A percentile compares a stretch with the other conserved stretches of the same genome.
These are phyloP conservation scores for Xylaria sp. DNA, from an alignment of 2,329 filamentous ascomycete genomes.

Conservation along the genomic window DNA sequence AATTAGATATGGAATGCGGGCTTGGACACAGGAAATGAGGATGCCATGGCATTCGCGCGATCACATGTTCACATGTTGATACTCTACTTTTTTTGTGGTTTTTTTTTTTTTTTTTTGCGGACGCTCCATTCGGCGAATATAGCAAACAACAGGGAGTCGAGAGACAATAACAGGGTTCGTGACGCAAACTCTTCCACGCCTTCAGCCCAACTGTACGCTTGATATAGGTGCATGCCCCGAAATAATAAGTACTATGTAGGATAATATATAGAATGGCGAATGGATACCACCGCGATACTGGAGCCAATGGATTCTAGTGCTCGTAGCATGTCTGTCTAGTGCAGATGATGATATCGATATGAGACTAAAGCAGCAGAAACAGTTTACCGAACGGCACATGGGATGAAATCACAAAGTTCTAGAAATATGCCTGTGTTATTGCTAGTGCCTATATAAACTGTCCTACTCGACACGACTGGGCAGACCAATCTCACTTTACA, in stretches of 20 bases:
- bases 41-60: conserved; percentile 2
- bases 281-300: not conserved
- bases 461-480: not conserved
- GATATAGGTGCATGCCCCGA: not conserved
- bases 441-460: not conserved
- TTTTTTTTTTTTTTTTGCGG: conserved; percentile 7
- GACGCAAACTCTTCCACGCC: not conserved
- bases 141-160: conserved; percentile 23
- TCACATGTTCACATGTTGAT: conserved; percentile 16
- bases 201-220: not conserved
- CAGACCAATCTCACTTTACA: not conserved
- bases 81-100: conserved; percentile 1
- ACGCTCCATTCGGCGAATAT: conserved; percentile 10
- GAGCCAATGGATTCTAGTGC: not conserved
- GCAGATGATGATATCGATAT: not conserved
- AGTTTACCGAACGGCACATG: not conserved
- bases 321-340: not conserved
- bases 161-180: conserved; percentile 14
- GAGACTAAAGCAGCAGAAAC: not conserved
- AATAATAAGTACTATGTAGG: not conserved
- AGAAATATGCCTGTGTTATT: not conserved
- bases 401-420: not conserved
- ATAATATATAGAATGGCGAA: not conserved
- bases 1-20: conserved; percentile 24
- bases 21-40: conserved; percentile 19